Evolutionary conservation across 768 basidiomycete genomes (phyloP).

Genomic region (Pulveroboletus frians): DNA sequence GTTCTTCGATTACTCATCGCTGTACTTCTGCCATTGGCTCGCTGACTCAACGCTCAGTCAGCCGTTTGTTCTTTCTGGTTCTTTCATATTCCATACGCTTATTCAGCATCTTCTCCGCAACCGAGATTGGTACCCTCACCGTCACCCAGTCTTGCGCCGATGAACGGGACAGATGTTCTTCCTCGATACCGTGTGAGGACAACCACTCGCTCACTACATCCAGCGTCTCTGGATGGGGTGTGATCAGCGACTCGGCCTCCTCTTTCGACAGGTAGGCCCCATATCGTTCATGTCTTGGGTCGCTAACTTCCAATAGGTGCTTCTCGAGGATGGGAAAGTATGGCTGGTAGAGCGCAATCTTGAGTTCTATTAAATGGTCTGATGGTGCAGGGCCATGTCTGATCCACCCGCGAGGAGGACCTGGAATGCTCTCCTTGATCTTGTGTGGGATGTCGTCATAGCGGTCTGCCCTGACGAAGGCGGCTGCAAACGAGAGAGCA

Average conservation of each 20-base stretch:
- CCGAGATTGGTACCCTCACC: constrained; percentile 48
- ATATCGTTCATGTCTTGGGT: constrained; percentile 51
- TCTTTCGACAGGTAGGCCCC: constrained; percentile 57
- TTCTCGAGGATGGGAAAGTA: constrained; percentile 47
- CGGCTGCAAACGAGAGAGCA: constrained; percentile 7
- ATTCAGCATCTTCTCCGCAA: constrained; percentile 67
- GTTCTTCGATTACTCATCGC: too few relatives aligned
- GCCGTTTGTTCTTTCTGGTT: too few relatives aligned
- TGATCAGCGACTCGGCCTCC: constrained; percentile 57
- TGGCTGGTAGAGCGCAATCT: constrained; percentile 52
- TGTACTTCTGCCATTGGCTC: too few relatives aligned
- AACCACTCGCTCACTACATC: constrained; percentile 60
- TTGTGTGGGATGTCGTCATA: constrained; percentile 19
- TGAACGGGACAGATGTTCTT: constrained; percentile 46
- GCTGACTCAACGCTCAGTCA: too few relatives aligned
- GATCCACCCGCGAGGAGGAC: constrained; percentile 46
- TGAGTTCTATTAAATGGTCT: constrained; percentile 47
- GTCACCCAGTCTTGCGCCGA: constrained; percentile 69
- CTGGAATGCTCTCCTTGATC: constrained; percentile 47
- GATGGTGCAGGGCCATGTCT: constrained; percentile 39
- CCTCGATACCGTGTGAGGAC: constrained; percentile 45
- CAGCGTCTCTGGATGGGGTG: constrained; percentile 51
- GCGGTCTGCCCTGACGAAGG: constrained; percentile 10
- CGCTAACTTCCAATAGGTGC: constrained; percentile 53
- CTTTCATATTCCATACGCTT: too few relatives aligned